Base-by-base conservation (phyloP, 1,284 basidiomycete genomes). In the Cryptococcus sp. region DNA sequence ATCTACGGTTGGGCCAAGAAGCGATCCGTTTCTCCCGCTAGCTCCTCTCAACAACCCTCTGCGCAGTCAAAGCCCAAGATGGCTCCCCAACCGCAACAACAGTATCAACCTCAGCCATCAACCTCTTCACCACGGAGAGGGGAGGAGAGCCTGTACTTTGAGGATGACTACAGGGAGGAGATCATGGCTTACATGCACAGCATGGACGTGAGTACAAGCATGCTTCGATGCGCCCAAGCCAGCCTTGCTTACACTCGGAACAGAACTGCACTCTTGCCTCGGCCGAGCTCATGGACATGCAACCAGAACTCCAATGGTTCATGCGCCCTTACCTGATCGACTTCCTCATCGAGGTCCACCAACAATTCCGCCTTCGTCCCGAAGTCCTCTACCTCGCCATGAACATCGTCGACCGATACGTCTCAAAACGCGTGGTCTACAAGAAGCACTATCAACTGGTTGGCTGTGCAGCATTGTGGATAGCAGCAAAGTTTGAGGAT, bases 261-360 rank as follows among this genome's bases (percentile, higher is more conserved):
- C 66, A 96, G 93, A 84, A 83, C 57, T 85, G 82, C 72, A 98
- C 94, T 42, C 88, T 92, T 83, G 89, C 90, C 23, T 92, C 88
- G 13, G 86, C 89, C 50, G 86, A 93, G 65, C 90, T 93, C 53
- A 99, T 99, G 91, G 95, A 98, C 77, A 91, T 94, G 79, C 96
- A 99, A 77, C 95, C 96, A 23, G 95, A 98, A 80, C 91, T 98
- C 70, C 85, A 87, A 71, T 94, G 92, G 91, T 88, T 90, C 80
- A 99, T 99, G 96, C 91, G 96, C n/a, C 92, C 93, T 25, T 96
- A 91, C 82, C 87, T 99, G 46, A 93, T 99, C 73, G 96, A 99
- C 79, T 99, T 99, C 79, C 86, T 99, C 70, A 90, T 99, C 76
- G 96, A 99, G 80, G 91, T 99, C 67, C 96, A 99, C 81, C 93